Evolutionary conservation across 805 yeast species (phyloP).

Genomic region (Nakazawaea molendinolei): DNA sequence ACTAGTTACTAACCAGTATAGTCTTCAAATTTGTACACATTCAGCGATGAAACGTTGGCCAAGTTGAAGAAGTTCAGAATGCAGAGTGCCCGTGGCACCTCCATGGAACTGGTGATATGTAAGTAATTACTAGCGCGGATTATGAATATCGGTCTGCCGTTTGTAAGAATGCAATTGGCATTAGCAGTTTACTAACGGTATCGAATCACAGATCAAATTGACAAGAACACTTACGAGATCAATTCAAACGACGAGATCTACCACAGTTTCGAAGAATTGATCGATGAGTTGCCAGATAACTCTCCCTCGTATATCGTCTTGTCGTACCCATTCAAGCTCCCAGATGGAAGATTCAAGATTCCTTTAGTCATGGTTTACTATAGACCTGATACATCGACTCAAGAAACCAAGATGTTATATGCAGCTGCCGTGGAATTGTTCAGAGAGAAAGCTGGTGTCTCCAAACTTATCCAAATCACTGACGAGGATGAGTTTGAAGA

Average conservation of each 20-base stretch:
- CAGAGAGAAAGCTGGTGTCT: constrained; percentile 74
- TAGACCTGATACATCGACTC: constrained; percentile 83
- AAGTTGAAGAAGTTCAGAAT: constrained; percentile 67
- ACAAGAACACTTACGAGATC: constrained; percentile 45
- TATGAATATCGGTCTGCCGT: no score
- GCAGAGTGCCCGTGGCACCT: constrained; percentile 56
- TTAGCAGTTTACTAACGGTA: no score
- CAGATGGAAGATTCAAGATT: constrained; percentile 66
- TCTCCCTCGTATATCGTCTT: constrained; percentile 70
- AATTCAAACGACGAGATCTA: constrained; percentile 42
- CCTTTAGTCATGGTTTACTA: constrained; percentile 83
- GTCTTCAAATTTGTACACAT: constrained; percentile 53
- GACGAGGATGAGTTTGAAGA: constrained; percentile 70
- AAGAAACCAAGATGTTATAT: constrained; percentile 76
- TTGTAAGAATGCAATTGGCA: no score
- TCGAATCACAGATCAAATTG: constrained; percentile 40
- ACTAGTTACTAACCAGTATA: constrained; percentile 1
- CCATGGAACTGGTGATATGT: constrained; percentile 58
- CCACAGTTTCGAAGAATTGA: constrained; percentile 50
- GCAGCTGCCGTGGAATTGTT: constrained; percentile 86
- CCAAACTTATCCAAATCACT: constrained; percentile 47
- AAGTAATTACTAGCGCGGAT: no score
- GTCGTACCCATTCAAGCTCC: constrained; percentile 63
- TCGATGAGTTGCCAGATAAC: constrained; percentile 76
- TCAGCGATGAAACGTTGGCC: constrained; percentile 54